These are phyloP conservation scores for Trifolium subterraneum DNA, from an alignment of 306 rosid genomes.

Conservation along the genomic window DNA sequence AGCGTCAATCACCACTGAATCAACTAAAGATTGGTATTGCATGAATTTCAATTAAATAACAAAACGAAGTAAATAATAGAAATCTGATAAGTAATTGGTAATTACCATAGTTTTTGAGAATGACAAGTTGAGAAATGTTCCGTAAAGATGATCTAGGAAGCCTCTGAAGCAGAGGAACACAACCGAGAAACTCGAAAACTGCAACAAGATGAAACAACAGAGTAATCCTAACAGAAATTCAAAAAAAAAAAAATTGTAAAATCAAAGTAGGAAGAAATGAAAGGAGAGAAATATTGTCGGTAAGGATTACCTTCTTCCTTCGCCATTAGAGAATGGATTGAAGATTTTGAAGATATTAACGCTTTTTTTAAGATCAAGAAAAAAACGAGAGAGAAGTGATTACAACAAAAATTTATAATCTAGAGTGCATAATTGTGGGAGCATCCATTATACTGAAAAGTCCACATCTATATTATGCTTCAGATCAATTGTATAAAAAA, in stretches of 20 bases:
- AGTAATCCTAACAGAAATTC: slow-evolving; percentile 14
- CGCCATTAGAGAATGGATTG: not conserved
- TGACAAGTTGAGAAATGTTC: slow-evolving; percentile 65
- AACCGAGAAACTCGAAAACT: slow-evolving; percentile 83
- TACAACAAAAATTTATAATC: no score
- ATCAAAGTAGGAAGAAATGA: not conserved
- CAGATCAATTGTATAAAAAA: no score
- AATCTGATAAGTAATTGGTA: not conserved
- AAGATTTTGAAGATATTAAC: no score
- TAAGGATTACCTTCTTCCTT: slow-evolving; percentile 1
- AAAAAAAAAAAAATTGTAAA: not conserved
- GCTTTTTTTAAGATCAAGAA: no score
- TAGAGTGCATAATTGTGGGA: no score
- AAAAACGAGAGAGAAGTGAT: no score
- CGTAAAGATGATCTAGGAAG: slow-evolving; percentile 76
- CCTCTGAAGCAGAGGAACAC: slow-evolving; percentile 82
- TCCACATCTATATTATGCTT: no score
- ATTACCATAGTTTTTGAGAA: slow-evolving; percentile 67
- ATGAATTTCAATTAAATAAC: slow-evolving; percentile 7
- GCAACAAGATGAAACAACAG: slow-evolving; percentile 41
- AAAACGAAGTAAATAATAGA: not conserved
- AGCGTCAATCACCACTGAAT: no score
- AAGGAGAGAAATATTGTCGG: not conserved
- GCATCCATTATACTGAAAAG: no score
- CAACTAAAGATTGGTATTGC: no score